Evolutionary conservation across 1,139 yeast species (phyloP).

Genomic region (Casaregolazyma lundiana): DNA sequence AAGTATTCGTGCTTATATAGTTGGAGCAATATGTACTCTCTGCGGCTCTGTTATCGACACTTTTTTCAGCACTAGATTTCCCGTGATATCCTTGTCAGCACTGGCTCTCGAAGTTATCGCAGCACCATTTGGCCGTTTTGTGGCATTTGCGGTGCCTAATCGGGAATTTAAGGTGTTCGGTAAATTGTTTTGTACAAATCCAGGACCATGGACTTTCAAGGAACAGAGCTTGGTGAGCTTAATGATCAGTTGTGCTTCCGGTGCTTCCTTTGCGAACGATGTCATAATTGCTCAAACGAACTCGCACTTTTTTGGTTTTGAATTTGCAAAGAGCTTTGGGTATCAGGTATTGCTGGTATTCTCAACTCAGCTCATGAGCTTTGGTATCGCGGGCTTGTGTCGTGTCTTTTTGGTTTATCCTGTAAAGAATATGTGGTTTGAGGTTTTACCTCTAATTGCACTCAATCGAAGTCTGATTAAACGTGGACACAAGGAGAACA

Average conservation of each 20-base stretch:
- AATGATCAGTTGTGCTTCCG: conserved; percentile 41
- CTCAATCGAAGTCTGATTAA: conserved; percentile 49
- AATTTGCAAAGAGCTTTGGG: conserved; percentile 43
- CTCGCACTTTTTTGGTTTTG: conserved; percentile 36
- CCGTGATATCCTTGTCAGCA: conserved; percentile 43
- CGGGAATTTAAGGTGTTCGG: conserved; percentile 42
- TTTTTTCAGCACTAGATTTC: conserved; percentile 54
- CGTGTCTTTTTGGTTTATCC: conserved; percentile 57
- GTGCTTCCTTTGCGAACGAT: conserved; percentile 39
- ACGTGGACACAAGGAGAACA: conserved; percentile 27
- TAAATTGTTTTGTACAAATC: conserved; percentile 43
- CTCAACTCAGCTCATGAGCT: conserved; percentile 55
- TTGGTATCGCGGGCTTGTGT: conserved; percentile 58
- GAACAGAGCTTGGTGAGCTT: conserved; percentile 63
- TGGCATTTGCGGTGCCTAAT: conserved; percentile 41
- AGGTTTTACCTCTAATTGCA: conserved; percentile 49
- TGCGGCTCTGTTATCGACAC: conserved; percentile 57
- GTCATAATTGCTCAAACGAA: conserved; percentile 29
- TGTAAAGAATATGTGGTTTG: conserved; percentile 54
- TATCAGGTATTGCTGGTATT: conserved; percentile 47
- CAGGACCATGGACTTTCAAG: conserved; percentile 62
- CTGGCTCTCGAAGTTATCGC: conserved; percentile 54
- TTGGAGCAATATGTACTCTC: conserved; percentile 53
- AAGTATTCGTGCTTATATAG: conserved; percentile 51
- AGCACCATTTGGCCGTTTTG: conserved; percentile 49